These are phyloP conservation scores for Sphagnurus paluster DNA, from an alignment of 1,284 basidiomycete genomes.

Conservation along the genomic window DNA sequence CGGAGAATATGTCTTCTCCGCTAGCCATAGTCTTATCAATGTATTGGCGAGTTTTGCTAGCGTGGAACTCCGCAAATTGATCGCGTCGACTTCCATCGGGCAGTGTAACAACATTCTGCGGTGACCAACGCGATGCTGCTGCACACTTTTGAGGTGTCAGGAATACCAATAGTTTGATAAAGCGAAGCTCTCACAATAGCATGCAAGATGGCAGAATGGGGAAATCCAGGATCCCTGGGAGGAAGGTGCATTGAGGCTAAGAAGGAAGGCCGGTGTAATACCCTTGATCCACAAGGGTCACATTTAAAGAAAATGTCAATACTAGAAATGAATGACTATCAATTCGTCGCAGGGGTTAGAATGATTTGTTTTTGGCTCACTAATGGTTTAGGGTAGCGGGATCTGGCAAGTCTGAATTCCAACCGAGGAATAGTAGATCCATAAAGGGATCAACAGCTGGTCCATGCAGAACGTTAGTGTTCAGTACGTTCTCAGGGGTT, in stretches of 20 bases:
- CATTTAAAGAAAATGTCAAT: slow-evolving; percentile 81
- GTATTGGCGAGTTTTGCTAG: slow-evolving; percentile 77
- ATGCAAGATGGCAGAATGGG: slow-evolving; percentile 80
- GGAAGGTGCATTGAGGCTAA: slow-evolving; percentile 71
- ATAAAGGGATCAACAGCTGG: slow-evolving; percentile 50
- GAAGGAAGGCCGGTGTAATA: slow-evolving; percentile 80
- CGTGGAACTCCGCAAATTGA: slow-evolving; percentile 82
- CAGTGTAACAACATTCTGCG: slow-evolving; percentile 61
- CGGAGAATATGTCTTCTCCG: slow-evolving; percentile 79
- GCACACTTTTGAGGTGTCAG: slow-evolving; percentile 56
- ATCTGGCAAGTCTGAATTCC: slow-evolving; percentile 81
- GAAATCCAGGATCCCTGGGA: slow-evolving; percentile 75
- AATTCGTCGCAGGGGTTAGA: slow-evolving; percentile 7
- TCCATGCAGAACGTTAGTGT: slow-evolving; percentile 26
- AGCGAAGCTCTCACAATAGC: slow-evolving; percentile 59
- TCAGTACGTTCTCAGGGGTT: slow-evolving; percentile 45
- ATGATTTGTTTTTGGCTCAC: slow-evolving; percentile 41
- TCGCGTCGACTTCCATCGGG: slow-evolving; percentile 75
- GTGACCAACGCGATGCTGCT: slow-evolving; percentile 80
- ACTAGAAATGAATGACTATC: slow-evolving; percentile 36
- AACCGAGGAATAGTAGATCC: slow-evolving; percentile 70
- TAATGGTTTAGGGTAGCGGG: slow-evolving; percentile 70
- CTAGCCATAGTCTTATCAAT: slow-evolving; percentile 85
- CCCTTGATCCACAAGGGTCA: slow-evolving; percentile 78
- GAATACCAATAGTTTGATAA: slow-evolving; percentile 12